Base-by-base conservation (phyloP, 2,329 filamentous ascomycete species). In the Nemania diffusa region DNA sequence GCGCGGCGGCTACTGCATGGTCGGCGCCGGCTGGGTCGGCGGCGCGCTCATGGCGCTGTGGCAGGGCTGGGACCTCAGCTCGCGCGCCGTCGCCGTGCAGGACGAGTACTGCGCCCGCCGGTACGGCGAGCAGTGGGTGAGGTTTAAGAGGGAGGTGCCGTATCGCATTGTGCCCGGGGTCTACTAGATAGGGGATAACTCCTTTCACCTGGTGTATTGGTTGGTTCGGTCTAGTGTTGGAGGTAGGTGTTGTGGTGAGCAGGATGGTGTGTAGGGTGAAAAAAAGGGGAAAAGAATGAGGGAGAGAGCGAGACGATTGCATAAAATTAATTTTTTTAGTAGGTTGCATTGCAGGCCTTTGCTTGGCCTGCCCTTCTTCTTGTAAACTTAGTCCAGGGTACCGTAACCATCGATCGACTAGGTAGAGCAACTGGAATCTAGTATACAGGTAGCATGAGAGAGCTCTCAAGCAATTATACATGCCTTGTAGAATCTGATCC, bases 71-170 rank as follows among this genome's bases (percentile, higher is more conserved):
- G 76, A 78, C 51, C 78, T 82, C 65, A 62, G 75, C 4, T 60
- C 55, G 3, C 73, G 77, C 2, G 78, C 77, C 2, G 76, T 77
- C 13, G 75, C 71, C 1, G 73, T 76, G 29, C 58, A 82, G 65
- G 78, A 81, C 46, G 74, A 75, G 17, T 82, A 82, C 62, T 82
- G 81, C 74, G 53, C 70, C 2, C 67, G 73, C 27, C 69, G 73
- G 34, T 82, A 83, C 55, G 76, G 75, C 6, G 77, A 77, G 70
- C 78, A 81, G 73, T 83, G 81, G 81, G 66, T 55, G 6, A 69
- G 73, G 64, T 82, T 81, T 67, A 79, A 79, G 75, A 70, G 65
- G 65, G 77, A 81, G 27, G 79, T 81, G 11, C 76, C 76, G 27
- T 82, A 75, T 65, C 63, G 71, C 57, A 71, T 82, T 50, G 46